A percentile compares a stretch with the other conserved stretches of the same genome.
Conservation (phyloP, 2,329 filamentous ascomycete species). For the Phaeosphaeriaceae sp. region DNA sequence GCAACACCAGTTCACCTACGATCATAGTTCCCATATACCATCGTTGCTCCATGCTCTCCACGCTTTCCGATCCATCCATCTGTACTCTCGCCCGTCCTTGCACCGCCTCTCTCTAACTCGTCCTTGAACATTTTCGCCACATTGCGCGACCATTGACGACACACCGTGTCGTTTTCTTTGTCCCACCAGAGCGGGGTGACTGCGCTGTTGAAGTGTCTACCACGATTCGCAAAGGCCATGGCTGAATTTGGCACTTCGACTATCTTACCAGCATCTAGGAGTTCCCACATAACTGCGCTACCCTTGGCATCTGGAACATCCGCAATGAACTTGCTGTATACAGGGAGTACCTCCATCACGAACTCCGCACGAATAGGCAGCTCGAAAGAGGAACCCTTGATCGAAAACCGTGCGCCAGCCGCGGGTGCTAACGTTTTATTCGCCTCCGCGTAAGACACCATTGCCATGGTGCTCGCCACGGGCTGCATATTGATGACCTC, state of each 20-base stretch:
- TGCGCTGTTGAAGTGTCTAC: constrained; percentile 11
- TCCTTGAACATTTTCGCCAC: constrained; percentile 12
- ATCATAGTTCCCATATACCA: constrained; percentile 11
- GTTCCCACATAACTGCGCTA: constrained; percentile 12
- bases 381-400: constrained; percentile 10
- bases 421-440: constrained; percentile 9
- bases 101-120: constrained; percentile 6
- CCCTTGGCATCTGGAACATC: constrained; percentile 3
- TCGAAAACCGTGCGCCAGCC: constrained; percentile 7
- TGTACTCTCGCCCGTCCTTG: constrained; percentile 4
- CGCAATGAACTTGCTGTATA: constrained; percentile 6
- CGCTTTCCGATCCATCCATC: constrained; percentile 13
- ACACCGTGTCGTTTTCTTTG: constrained; percentile 5
- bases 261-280: constrained; percentile 10
- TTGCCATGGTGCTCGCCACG: constrained; percentile 10
- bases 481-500: constrained; percentile 5
- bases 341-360: constrained; percentile 3
- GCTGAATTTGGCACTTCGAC: constrained; percentile 9
- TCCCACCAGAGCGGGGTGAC: constrained; percentile 10
- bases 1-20: constrained; percentile 2
- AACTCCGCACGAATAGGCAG: constrained; percentile 11
- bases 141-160: constrained; percentile 13
- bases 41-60: constrained; percentile 10
- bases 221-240: constrained; percentile 12
- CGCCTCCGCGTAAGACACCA: constrained; percentile 5